Evolutionary conservation across 2,329 filamentous ascomycete genomes (phyloP).

Genomic region (Aureobasidium lini): DNA sequence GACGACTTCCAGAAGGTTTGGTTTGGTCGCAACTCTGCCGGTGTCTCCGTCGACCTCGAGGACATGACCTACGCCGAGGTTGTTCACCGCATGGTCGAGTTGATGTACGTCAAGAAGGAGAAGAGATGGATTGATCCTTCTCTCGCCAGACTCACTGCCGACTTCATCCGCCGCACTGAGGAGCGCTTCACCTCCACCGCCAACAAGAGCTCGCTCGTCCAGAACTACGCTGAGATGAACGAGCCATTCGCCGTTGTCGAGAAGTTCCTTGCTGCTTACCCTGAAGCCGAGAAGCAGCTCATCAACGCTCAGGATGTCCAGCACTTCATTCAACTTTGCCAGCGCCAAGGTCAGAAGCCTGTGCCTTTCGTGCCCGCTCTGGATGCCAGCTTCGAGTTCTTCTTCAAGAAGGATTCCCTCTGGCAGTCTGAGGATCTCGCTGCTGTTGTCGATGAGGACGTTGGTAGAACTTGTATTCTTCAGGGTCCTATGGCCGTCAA

Average conservation of each 20-base stretch:
- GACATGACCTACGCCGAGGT: slow-evolving; percentile 95
- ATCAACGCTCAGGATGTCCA: slow-evolving; percentile 98
- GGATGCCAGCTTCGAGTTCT: slow-evolving; percentile 97
- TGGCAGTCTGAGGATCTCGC: slow-evolving; percentile 99
- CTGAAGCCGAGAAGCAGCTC: slow-evolving; percentile 79
- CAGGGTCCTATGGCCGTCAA: slow-evolving; percentile 90
- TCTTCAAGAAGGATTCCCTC: slow-evolving; percentile 99
- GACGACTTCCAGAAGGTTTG: slow-evolving; percentile 96
- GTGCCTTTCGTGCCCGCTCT: slow-evolving; percentile 93
- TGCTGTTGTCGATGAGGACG: slow-evolving; percentile 91
- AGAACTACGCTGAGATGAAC: slow-evolving; percentile 82
- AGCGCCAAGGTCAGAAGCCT: slow-evolving; percentile 88
- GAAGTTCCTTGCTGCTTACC: slow-evolving; percentile 72
- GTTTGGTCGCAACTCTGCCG: slow-evolving; percentile 80
- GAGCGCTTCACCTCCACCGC: slow-evolving; percentile 78
- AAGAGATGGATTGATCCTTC: slow-evolving; percentile 85
- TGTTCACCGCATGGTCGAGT: slow-evolving; percentile 74
- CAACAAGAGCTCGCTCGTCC: slow-evolving; percentile 72
- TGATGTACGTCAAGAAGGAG: slow-evolving; percentile 89
- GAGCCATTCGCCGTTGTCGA: slow-evolving; percentile 73
- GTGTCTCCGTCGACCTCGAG: slow-evolving; percentile 77
- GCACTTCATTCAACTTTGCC: slow-evolving; percentile 88
- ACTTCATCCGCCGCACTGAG: slow-evolving; percentile 94
- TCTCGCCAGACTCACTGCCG: slow-evolving; percentile 73
- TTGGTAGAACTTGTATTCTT: slow-evolving; percentile 90